Evolutionary conservation across 140 eudicot genomes (phyloP), one percentile per base, ranked within the genome.

Genomic region (Bidens hawaiensis): DNA sequence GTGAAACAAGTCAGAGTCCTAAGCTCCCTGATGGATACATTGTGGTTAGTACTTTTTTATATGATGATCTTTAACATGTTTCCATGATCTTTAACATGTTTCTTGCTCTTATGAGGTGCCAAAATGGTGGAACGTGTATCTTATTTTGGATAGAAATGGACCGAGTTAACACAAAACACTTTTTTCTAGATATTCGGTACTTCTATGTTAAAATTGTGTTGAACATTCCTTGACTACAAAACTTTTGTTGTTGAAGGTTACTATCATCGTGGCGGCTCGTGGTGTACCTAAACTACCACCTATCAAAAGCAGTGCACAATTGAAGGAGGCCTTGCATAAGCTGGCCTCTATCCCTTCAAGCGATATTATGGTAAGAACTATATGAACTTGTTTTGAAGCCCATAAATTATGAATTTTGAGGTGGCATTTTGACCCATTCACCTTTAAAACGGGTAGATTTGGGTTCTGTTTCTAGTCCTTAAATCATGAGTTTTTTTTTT

Each of bases 201-300:
- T 4, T 5, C 40, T 33, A 30, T 30, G 6, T 30, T 30, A 7
- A 30, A 30, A 30, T 0, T 0, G 4, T 5, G 34, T 30, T 30
- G 6, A 31, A 31, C 10, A 5, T 31, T 31, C 14, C 13, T 34
- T 33, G 41, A 34, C 41, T 34, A 9, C 8, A 34, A 34, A 6
- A 9, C 10, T 6, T 34, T 62, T 64, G 2, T 42, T 47, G 62
- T 52, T 72, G 45, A 74, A 89, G 97, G 70, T 89, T 71, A 89
- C 97, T 6, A 70, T 89, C 53, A 69, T 89, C 73, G 97, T 83
- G 79, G 93, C 93, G 74, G 97, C 95, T 18, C 83, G 75, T 60
- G 97, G 97, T 54, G 82, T 76, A 22, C 63, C 79, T 73, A 83
- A 83, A 68, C 67, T 89, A 71, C 97, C 97, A 12, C 59, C 85